Evolutionary conservation across 495 filamentous ascomycete genomes (phyloP).

Genomic region (Penicillium bialowiezense): DNA sequence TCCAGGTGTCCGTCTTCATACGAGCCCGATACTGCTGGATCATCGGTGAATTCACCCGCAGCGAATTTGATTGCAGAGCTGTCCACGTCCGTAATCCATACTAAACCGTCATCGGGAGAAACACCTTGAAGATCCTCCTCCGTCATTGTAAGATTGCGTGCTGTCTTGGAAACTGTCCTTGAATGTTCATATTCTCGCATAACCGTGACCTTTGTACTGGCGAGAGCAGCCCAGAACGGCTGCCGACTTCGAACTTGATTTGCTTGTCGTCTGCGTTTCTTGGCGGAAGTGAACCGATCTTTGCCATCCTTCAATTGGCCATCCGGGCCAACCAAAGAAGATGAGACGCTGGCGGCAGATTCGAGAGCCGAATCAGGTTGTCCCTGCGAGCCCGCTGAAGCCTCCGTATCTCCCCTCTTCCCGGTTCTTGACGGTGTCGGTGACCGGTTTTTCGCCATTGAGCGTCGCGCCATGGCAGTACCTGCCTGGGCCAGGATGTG

Average conservation of each 20-base stretch:
- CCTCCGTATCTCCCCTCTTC: slow-evolving; percentile 57
- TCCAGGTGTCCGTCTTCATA: slow-evolving; percentile 36
- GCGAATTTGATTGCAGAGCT: slow-evolving; percentile 80
- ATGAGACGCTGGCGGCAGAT: slow-evolving; percentile 44
- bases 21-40: slow-evolving; percentile 27
- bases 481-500: slow-evolving; percentile 84
- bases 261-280: slow-evolving; percentile 85
- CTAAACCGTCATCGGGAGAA: slow-evolving; percentile 72
- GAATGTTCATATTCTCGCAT: slow-evolving; percentile 90
- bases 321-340: slow-evolving; percentile 47
- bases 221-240: slow-evolving; percentile 91
- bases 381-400: slow-evolving; percentile 48
- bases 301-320: slow-evolving; percentile 54
- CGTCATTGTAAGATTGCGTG: slow-evolving; percentile 63
- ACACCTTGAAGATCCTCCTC: slow-evolving; percentile 81
- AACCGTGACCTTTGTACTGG: slow-evolving; percentile 90
- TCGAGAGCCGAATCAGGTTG: slow-evolving; percentile 45
- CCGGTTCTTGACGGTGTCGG: slow-evolving; percentile 38
- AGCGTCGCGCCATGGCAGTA: slow-evolving; percentile 52
- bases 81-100: slow-evolving; percentile 86
- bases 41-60: slow-evolving; percentile 63
- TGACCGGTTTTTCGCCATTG: slow-evolving; percentile 50
- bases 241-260: slow-evolving; percentile 85
- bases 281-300: slow-evolving; percentile 58
- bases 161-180: slow-evolving; percentile 71